Conservation (phyloP, 2,329 filamentous ascomycete species). For the Pestalotiopsis sp. region DNA sequence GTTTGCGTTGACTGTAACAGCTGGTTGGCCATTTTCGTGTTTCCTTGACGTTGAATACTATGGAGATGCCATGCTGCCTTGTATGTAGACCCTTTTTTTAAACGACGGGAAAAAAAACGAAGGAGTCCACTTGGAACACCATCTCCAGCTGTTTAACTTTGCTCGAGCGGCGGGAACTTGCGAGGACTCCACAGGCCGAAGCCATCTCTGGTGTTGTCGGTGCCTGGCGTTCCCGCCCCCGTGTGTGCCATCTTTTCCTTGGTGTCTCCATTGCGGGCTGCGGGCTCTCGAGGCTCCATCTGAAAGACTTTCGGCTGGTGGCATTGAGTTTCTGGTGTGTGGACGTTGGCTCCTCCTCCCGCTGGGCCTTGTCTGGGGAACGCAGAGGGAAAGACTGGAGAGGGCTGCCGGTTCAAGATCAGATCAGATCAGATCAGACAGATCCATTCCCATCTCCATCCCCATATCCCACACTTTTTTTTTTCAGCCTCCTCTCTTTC, state of each 20-base stretch:
- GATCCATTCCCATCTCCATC: too few relatives aligned
- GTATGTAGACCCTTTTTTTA: background rate
- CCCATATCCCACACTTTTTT: background rate
- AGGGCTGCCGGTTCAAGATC: background rate
- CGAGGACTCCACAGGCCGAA: slow-evolving; percentile 12
- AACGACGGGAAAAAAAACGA: background rate
- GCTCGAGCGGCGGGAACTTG: slow-evolving; percentile 4
- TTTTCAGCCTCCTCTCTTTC: background rate
- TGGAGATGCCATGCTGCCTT: background rate
- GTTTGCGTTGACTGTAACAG: background rate
- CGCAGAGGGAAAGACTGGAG: background rate
- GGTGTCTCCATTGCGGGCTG: slow-evolving; percentile 7
- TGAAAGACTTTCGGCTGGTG: background rate
- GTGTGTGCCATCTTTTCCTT: slow-evolving; percentile 1
- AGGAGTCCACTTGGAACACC: slow-evolving; percentile 11
- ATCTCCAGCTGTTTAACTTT: slow-evolving; percentile 1
- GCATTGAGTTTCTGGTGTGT: background rate
- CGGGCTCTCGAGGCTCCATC: background rate
- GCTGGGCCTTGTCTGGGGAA: background rate
- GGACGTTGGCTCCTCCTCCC: background rate
- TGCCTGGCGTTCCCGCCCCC: background rate
- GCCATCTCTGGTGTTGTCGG: background rate
- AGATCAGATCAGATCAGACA: background rate
- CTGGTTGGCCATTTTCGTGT: background rate
- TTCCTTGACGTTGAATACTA: background rate